Evolutionary conservation across 192 early-diverging fungal genomes (phyloP).

Genomic region (Coemansia sp.): DNA sequence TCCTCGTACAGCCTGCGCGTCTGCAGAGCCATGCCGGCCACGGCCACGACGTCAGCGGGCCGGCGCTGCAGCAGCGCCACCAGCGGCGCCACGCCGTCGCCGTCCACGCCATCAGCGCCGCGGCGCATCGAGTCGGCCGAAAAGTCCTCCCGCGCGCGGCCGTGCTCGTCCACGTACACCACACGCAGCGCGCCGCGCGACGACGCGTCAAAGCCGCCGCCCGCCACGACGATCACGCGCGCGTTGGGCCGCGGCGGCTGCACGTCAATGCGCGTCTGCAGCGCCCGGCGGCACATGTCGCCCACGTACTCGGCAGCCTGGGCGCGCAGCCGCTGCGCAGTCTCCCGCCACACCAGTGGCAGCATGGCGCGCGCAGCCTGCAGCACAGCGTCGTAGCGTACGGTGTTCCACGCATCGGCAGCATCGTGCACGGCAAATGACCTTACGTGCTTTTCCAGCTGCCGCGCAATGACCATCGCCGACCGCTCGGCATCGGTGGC

Average conservation of each 20-base stretch:
- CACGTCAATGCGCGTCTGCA: constrained; percentile 62
- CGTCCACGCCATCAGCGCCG: constrained; percentile 6
- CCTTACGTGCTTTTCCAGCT: constrained; percentile 22
- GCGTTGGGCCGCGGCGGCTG: constrained; percentile 18
- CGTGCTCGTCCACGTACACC: constrained; percentile 77
- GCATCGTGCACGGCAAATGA: constrained; percentile 45
- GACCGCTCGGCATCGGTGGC: constrained; percentile 30
- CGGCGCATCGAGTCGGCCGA: constrained; percentile 64
- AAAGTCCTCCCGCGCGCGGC: constrained; percentile 66
- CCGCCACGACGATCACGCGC: constrained; percentile 48
- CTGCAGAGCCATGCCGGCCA: constrained; percentile 76
- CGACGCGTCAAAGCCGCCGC: constrained; percentile 53
- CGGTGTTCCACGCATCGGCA: constrained; percentile 75
- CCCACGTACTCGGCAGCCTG: constrained; percentile 75
- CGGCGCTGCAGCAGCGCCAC: constrained; percentile 62
- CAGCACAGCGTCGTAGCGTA: constrained; percentile 68
- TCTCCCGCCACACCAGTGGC: constrained; percentile 72
- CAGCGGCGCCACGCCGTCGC: constrained; percentile 56
- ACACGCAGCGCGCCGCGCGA: constrained; percentile 57
- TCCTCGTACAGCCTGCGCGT: constrained; percentile 77
- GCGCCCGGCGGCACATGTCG: constrained; percentile 60
- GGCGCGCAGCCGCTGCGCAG: constrained; percentile 72
- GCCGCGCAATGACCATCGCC: constrained; percentile 18
- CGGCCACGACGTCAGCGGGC: constrained; percentile 76
- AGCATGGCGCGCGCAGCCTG: constrained; percentile 65